These are phyloP conservation scores for Ramichloridium luteum DNA, from an alignment of 2,329 filamentous ascomycete species.

Conservation along the genomic window DNA sequence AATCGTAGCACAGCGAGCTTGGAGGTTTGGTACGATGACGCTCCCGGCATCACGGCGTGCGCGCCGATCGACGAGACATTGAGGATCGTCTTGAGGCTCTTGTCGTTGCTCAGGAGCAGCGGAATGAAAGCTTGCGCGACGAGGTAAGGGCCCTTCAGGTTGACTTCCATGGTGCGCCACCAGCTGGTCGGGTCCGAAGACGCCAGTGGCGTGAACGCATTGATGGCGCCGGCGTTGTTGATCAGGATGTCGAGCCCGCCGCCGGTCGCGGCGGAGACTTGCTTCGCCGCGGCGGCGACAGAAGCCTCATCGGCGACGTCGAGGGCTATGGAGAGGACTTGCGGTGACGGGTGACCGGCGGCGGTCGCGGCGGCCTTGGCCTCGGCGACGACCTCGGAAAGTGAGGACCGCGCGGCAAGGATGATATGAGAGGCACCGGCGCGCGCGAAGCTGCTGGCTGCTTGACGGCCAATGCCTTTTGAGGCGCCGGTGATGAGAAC, in stretches of 20 bases:
- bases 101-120: slow-evolving; percentile 10
- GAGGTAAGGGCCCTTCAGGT: slow-evolving; percentile 34
- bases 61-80: slow-evolving; percentile 32
- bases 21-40: slow-evolving; percentile 34
- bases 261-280: slow-evolving; percentile 23
- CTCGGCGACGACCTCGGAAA: slow-evolving; percentile 27
- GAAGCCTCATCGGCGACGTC: slow-evolving; percentile 31
- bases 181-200: slow-evolving; percentile 30
- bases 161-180: slow-evolving; percentile 34
- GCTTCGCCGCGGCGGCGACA: slow-evolving; percentile 26
- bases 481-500: slow-evolving; percentile 42
- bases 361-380: slow-evolving; percentile 28
- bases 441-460: slow-evolving; percentile 43
- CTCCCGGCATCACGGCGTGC: slow-evolving; percentile 14
- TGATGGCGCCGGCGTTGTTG: slow-evolving; percentile 26
- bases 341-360: slow-evolving; percentile 22
- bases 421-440: slow-evolving; percentile 43
- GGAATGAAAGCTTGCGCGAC: slow-evolving; percentile 35
- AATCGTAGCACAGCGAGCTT: slow-evolving; percentile 37
- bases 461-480: slow-evolving; percentile 34
- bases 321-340: slow-evolving; percentile 32
- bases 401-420: slow-evolving; percentile 40
- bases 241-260: slow-evolving; percentile 28
- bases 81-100: slow-evolving; percentile 31
- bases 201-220: slow-evolving; percentile 9